Base-by-base conservation (phyloP, 2,329 filamentous ascomycete species). In the Pseudogymnoascus verrucosus region DNA sequence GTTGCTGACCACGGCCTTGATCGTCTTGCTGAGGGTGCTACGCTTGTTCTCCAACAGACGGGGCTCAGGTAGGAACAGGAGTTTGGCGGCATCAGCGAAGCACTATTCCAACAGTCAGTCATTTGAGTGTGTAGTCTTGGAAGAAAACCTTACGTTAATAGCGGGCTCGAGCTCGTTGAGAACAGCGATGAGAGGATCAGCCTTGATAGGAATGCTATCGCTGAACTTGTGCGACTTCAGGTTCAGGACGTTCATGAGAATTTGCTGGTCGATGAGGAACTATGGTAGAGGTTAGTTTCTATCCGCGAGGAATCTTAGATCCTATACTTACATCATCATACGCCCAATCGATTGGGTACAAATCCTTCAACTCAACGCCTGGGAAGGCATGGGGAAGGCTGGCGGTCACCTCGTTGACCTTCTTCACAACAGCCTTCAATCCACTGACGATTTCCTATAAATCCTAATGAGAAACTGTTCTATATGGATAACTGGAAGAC, bases 181-280 rank as follows among this genome's bases (percentile, higher is more conserved):
- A 1, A 57, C 51, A 4, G 51, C 51, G 51, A 57, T 34, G 16
- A 57, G 51, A 16, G 51, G 51, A 34, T 57, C 51, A 21, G 51
- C 51, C 28, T 57, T 57, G 28, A 57, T 57, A 8, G 51, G 51
- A 21, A 57, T 34, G 5, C n/a, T 19, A 3, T 34, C 51, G 28
- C 51, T 34, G n/a, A 57, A 57, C 28, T 57, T 57, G 28, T 57
- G 11, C 5, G 16, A 31, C 51, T 57, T 57, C n/a, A 57, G 51
- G 51, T 57, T 57, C n/a, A 57, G 51, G n/a, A 57, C n/a, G 28
- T 57, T 57, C 51, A 57, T 57, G 26, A 57, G 51, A n/a, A 57
- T 57, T 36, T 57, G 51, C 51, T 57, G 51, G 10, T 57, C 51
- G 23, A 34, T 14, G 51, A 57, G 51, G 51, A 57, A 57, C 51